These are phyloP conservation scores for Hirsutella thompsonii DNA, from an alignment of 2,329 filamentous ascomycete species.

Conservation along the genomic window DNA sequence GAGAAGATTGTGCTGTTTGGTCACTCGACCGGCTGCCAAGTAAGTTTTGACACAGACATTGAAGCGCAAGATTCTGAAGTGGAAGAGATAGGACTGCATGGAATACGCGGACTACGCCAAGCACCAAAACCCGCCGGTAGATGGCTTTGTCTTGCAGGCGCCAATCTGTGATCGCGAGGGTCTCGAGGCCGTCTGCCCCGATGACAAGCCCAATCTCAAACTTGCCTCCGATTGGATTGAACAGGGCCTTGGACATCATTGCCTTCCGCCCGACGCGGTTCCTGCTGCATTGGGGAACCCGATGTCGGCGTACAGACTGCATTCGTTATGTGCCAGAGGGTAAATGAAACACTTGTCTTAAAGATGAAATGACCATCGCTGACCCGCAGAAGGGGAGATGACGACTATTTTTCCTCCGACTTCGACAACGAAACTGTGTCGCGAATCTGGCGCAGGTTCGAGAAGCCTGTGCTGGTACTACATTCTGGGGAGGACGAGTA, in stretches of 20 bases:
- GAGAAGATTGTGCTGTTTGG: slow-evolving; percentile 42
- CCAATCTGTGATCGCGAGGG: slow-evolving; percentile 67
- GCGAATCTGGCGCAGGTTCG: slow-evolving; percentile 52
- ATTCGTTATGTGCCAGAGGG: slow-evolving; percentile 36
- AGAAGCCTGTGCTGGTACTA: slow-evolving; percentile 48
- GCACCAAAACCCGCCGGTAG: slow-evolving; percentile 37
- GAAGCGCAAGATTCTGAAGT: not conserved
- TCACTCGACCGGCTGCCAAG: slow-evolving; percentile 46
- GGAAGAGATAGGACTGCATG: slow-evolving; percentile 36
- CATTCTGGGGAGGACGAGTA: slow-evolving; percentile 55
- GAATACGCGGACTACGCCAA: slow-evolving; percentile 35
- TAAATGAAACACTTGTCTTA: slow-evolving; percentile 16
- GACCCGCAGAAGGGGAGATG: slow-evolving; percentile 45
- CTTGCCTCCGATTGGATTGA: slow-evolving; percentile 41
- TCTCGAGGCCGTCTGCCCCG: slow-evolving; percentile 30
- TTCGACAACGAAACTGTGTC: slow-evolving; percentile 42
- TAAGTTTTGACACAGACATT: slow-evolving; percentile 11
- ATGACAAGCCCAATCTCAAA: slow-evolving; percentile 31
- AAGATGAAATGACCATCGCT: not conserved
- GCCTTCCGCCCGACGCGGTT: slow-evolving; percentile 36
- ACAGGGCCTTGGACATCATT: slow-evolving; percentile 38
- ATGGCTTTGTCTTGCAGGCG: slow-evolving; percentile 70
- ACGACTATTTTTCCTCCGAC: slow-evolving; percentile 83
- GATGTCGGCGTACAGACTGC: slow-evolving; percentile 39
- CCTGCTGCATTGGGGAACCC: slow-evolving; percentile 27